Base-by-base conservation (phyloP, 2,329 filamentous ascomycete species). In the Ophiosphaerella herpotricha region DNA sequence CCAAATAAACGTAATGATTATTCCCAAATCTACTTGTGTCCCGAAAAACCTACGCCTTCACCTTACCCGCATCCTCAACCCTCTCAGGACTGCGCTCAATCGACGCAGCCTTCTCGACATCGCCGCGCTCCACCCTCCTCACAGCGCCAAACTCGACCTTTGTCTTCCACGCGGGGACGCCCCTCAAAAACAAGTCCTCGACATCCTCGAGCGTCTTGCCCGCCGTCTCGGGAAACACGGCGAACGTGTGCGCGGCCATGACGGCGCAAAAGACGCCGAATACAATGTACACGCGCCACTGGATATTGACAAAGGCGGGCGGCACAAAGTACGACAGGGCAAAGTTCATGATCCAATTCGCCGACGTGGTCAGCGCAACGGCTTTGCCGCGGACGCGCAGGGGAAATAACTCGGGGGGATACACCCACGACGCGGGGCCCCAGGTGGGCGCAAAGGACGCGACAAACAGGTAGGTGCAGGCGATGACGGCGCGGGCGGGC, bases 151-250 rank as follows among this genome's bases (percentile, higher is more conserved):
- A 68, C 16, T 69, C 65, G 1, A 67, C 64, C 47, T 52, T 59
- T 1, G 72, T 77, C 69, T 78, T 81, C 85, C 85, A 88, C 3
- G 85, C 82, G 1, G 80, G 81, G 1, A 77, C 66, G 0, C 81
- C 82, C 7, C 66, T 63, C 41, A 75, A 78, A 67, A 92, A 92
- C 56, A 91, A 85, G 12, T 83, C 83, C 57, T 89, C 87, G 70
- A 91, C 86, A 67, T 92, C 88, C 66, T 92, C 89, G 1, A 92
- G 82, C 0, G 87, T 88, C 73, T 85, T 89, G 11, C 87, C 87
- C 34, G 85, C 83, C 0, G 88, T 91, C 73, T 90, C 83, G 0
- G 86, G 87, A 59, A 84, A 85, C 13, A 80, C 14, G 56, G 91
- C 78, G 68, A 83, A 83, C 64, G 89, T 85, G 68, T 91, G 87